phyloP scores from a whole-genome alignment of 768 basidiomycete species.

The Mycena vitilis region DNA sequence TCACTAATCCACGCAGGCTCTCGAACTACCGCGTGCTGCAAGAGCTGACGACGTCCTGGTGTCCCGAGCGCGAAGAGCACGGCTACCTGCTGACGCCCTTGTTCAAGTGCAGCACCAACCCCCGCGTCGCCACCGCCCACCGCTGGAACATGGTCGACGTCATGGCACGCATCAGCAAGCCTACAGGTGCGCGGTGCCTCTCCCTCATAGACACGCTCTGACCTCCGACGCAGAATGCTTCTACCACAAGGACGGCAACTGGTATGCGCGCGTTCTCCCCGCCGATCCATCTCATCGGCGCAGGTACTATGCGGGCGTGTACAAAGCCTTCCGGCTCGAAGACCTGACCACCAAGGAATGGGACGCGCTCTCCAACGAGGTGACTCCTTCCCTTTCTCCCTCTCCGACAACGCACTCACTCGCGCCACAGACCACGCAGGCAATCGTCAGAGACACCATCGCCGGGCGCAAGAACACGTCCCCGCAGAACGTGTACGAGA shows the following conservation, averaged over 20 bases:
- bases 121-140: conserved; percentile 80
- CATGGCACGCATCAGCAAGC: conserved; percentile 65
- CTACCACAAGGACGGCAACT: conserved; percentile 82
- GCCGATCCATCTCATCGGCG: neutral
- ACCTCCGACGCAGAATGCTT: conserved; percentile 73
- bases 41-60: conserved; percentile 79
- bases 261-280: conserved; percentile 45
- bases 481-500: conserved; percentile 83
- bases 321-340: conserved; percentile 73
- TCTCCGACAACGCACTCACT: neutral
- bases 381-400: conserved; percentile 38
- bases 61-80: conserved; percentile 84
- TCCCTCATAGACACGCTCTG: neutral
- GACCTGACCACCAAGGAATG: conserved; percentile 77
- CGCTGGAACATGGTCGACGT: conserved; percentile 78
- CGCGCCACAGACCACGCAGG: conserved; percentile 65
- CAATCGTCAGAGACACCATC: conserved; percentile 79
- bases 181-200: conserved; percentile 61
- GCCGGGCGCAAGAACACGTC: conserved; percentile 78
- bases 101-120: conserved; percentile 85
- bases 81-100: conserved; percentile 79
- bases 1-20: conserved; percentile 54
- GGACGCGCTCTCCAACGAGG: conserved; percentile 74
- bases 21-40: conserved; percentile 76
- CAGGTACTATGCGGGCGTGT: conserved; percentile 82